Percentiles rank a stretch among this genome's conserved stretches.
phyloP scores from a whole-genome alignment of 2,329 filamentous ascomycete genomes.

The Aspergillus proliferans region DNA sequence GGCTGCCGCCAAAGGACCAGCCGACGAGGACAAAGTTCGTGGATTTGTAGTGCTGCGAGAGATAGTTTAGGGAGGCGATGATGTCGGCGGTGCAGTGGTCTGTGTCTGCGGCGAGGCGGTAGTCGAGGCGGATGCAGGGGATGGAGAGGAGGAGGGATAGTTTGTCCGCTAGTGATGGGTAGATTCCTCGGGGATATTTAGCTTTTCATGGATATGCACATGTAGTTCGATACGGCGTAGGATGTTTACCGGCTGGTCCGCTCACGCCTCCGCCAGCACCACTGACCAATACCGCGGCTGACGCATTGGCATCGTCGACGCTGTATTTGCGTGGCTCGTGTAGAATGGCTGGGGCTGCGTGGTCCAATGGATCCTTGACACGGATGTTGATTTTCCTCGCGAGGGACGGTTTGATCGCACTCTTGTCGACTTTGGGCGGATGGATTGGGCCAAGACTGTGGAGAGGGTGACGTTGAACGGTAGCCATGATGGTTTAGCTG shows the following conservation, averaged over 20 bases:
- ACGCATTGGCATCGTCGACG: slow-evolving; percentile 2
- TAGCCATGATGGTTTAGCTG: slow-evolving; percentile 1
- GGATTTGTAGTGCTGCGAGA: slow-evolving; percentile 24
- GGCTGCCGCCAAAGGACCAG: slow-evolving; percentile 41
- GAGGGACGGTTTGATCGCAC: slow-evolving; percentile 9
- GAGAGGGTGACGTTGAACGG: neutral
- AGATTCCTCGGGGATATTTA: slow-evolving; percentile 18
- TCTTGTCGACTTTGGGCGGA: slow-evolving; percentile 9
- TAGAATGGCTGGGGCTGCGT: slow-evolving; percentile 21
- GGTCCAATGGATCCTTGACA: slow-evolving; percentile 17
- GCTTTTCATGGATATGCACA: neutral
- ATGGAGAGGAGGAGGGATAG: slow-evolving; percentile 33
- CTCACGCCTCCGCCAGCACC: slow-evolving; percentile 34
- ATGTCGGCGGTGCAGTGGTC: slow-evolving; percentile 34
- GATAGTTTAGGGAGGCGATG: slow-evolving; percentile 30
- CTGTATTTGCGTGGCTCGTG: slow-evolving; percentile 27
- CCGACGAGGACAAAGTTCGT: slow-evolving; percentile 37
- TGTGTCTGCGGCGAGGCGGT: slow-evolving; percentile 31
- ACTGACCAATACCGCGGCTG: slow-evolving; percentile 26
- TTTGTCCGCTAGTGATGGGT: slow-evolving; percentile 38
- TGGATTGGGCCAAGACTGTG: slow-evolving; percentile 9
- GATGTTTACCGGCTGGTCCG: slow-evolving; percentile 32
- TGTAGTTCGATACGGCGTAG: neutral
- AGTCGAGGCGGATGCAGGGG: slow-evolving; percentile 38
- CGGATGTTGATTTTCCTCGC: slow-evolving; percentile 11